phyloP scores from a whole-genome alignment of 768 basidiomycete species.

The Hygrocybe punicea region DNA sequence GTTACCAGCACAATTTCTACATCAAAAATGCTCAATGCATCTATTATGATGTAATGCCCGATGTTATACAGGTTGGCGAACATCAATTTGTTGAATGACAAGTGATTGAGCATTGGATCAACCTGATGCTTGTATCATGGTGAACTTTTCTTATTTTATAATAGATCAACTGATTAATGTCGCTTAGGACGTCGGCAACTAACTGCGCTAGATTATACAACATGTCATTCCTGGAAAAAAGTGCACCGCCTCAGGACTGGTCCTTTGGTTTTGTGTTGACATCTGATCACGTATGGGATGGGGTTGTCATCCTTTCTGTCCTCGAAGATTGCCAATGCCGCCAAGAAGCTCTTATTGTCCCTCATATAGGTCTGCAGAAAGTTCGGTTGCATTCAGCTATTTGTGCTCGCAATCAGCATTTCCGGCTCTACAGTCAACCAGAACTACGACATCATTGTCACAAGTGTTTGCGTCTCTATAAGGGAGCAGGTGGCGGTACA shows the following conservation, averaged over 20 bases:
- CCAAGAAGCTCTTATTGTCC: conserved; percentile 14
- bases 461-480: conserved; percentile 21
- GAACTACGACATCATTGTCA: conserved; percentile 29
- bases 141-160: not conserved
- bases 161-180: not conserved
- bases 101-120: conserved; percentile 21
- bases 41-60: conserved; percentile 24
- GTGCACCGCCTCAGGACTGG: conserved; percentile 12
- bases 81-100: conserved; percentile 25
- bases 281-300: conserved; percentile 22
- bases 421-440: conserved; percentile 23
- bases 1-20: conserved; percentile 26
- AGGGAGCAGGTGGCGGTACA: conserved; percentile 5
- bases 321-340: conserved; percentile 18
- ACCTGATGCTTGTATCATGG: conserved; percentile 23
- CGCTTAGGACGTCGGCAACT: conserved; percentile 16
- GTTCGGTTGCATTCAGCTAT: conserved; percentile 24
- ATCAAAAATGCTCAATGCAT: conserved; percentile 15
- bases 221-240: conserved; percentile 5
- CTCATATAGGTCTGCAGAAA: conserved; percentile 21
- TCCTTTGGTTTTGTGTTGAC: conserved; percentile 15
- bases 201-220: conserved; percentile 24
- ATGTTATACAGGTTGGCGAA: conserved; percentile 24
- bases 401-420: conserved; percentile 19
- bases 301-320: conserved; percentile 21